Evolutionary conservation across 495 filamentous ascomycete genomes (phyloP), one percentile per base, ranked within the genome.

Genomic region (Ascodesmis nigricans): DNA sequence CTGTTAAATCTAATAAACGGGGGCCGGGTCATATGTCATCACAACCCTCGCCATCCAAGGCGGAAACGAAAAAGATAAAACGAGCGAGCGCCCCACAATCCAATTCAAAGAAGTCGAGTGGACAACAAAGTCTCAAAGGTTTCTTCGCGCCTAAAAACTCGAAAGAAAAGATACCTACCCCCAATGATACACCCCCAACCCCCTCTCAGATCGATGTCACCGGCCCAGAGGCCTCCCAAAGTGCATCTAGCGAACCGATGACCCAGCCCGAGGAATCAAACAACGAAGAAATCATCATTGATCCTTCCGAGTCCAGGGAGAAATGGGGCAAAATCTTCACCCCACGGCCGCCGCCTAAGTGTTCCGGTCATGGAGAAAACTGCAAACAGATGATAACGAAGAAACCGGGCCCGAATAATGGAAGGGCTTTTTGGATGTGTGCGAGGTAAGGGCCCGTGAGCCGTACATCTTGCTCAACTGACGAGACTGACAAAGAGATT

Each of bases 281-380:
- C 5, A 47, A 33, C 13, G 48, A 31, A 7, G 29, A 16, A 31
- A 13, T 25, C 23, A 25, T 77, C 8, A 61, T 73, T 25, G 77
- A 84, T 49, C 73, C 75, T 2, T 68, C 81, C 24, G 63, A 62
- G 31, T 64, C 67, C 35, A 90, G 82, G 48, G 73, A 82, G 45
- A 75, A 78, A 16, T 93, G 87, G 87, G 64, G 65, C 1, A 81
- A 75, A 50, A 60, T 97, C 1, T 75, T 97, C 33, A 68, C 73
- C 9, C 82, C 79, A 48, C 69, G 73, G 33, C 55, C 61, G 1
- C 58, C 69, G 2, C 87, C 87, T 1, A 63, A 60, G 33, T 97
- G 87, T 52, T 81, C 91, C 29, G 58, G 59, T 20, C 87, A 97
- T 49, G 60, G 67, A 33, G 87, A 97, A 36, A 75, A 78, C 10